Percentiles rank a stretch among this genome's conserved stretches.
Conservation (phyloP, 2,329 filamentous ascomycete species). For the Aspergillus phoenicis region DNA sequence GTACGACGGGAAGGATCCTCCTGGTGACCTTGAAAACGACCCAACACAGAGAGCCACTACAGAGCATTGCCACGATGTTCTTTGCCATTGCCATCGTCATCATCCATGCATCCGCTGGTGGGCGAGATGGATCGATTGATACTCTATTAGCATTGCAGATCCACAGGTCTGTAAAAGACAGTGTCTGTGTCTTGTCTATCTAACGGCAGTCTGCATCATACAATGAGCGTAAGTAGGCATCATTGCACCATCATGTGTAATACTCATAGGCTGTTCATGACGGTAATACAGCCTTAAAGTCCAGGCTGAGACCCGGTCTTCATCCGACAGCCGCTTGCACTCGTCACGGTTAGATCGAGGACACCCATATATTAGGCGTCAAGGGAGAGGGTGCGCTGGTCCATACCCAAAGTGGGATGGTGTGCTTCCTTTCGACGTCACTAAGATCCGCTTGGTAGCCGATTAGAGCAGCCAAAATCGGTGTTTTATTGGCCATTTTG, state of each 20-base stretch:
- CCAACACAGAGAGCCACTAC: neutral
- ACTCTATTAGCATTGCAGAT: neutral
- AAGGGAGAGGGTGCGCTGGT: slow-evolving; percentile 8
- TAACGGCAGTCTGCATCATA: neutral
- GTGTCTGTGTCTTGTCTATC: neutral
- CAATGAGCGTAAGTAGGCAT: neutral
- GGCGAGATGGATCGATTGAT: neutral
- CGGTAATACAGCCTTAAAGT: slow-evolving; percentile 10
- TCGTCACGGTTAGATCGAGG: slow-evolving; percentile 4
- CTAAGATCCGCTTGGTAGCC: slow-evolving; percentile 18
- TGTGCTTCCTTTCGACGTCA: slow-evolving; percentile 19
- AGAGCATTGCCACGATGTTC: neutral
- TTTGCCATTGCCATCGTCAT: neutral
- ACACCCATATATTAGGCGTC: slow-evolving; percentile 11
- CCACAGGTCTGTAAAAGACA: neutral
- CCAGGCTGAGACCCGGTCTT: slow-evolving; percentile 16
- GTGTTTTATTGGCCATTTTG: slow-evolving; percentile 14
- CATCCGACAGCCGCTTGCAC: slow-evolving; percentile 13
- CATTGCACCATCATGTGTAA: slow-evolving; percentile 1
- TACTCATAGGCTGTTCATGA: neutral
- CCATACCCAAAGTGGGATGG: slow-evolving; percentile 17
- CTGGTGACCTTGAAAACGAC: slow-evolving; percentile 2
- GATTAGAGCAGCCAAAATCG: slow-evolving; percentile 8
- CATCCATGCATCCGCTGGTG: neutral
- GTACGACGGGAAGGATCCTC: slow-evolving; percentile 2